Percentiles rank a stretch among this genome's conserved stretches.
phyloP scores from a whole-genome alignment of 768 basidiomycete genomes.

The Serendipita sp. region DNA sequence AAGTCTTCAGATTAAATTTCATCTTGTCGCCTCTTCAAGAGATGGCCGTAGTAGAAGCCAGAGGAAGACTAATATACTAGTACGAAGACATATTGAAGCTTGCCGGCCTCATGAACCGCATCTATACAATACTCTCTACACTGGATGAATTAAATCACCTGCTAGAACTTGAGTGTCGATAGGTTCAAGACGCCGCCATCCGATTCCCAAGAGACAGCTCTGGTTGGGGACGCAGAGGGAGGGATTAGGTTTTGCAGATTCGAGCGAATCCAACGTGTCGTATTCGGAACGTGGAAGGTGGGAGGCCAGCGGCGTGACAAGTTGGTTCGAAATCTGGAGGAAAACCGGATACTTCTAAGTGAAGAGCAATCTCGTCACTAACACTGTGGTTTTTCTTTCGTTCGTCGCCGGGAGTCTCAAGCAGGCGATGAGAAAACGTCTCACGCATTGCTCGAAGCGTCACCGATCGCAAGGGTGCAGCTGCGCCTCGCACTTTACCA shows the following conservation, averaged over 20 bases:
- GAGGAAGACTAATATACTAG: slow-evolving; percentile 90
- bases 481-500: background rate
- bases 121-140: slow-evolving; percentile 77
- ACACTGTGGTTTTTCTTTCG: background rate
- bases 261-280: slow-evolving; percentile 13
- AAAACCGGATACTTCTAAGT: background rate
- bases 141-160: slow-evolving; percentile 54
- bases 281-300: slow-evolving; percentile 11
- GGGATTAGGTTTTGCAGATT: background rate
- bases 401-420: background rate
- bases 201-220: slow-evolving; percentile 32
- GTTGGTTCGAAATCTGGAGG: background rate
- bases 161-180: slow-evolving; percentile 25
- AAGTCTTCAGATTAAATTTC: slow-evolving; percentile 61
- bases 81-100: slow-evolving; percentile 90
- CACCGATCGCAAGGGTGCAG: background rate
- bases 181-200: slow-evolving; percentile 53
- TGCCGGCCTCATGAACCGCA: slow-evolving; percentile 79
- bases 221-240: slow-evolving; percentile 2
- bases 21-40: slow-evolving; percentile 58
- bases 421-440: background rate
- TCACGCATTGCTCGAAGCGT: background rate
- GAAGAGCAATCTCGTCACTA: background rate
- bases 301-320: background rate
- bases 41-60: slow-evolving; percentile 86